Evolutionary conservation across 2,329 filamentous ascomycete genomes (phyloP).

Genomic region (Botryotinia calthae): DNA sequence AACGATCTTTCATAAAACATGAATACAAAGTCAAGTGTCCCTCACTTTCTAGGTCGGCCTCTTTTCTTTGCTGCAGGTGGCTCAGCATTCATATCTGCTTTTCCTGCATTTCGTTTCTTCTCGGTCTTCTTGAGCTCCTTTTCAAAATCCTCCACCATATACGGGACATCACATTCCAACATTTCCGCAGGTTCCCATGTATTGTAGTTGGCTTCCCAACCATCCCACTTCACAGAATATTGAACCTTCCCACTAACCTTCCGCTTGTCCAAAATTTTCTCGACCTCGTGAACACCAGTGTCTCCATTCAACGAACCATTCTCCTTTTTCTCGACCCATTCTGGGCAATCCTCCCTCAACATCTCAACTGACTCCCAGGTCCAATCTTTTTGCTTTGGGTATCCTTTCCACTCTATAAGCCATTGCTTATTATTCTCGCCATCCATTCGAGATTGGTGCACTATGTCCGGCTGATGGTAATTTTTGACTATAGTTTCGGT

Average conservation of each 20-base stretch:
- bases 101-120: not conserved
- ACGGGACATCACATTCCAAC: not conserved
- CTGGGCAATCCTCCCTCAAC: not conserved
- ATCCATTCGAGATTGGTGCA: not conserved
- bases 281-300: not conserved
- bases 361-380: not conserved
- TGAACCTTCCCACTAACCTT: not conserved
- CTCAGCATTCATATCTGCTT: not conserved
- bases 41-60: not conserved
- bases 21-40: not conserved
- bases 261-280: not conserved
- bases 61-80: not conserved
- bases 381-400: not conserved
- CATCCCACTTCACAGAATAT: not conserved
- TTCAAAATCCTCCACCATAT: constrained; percentile 1
- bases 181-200: constrained; percentile 2
- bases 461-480: not conserved
- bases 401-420: constrained; percentile 2
- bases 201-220: not conserved
- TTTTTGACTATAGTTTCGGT: not conserved
- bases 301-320: not conserved
- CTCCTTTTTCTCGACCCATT: not conserved
- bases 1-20: not conserved
- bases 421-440: not conserved
- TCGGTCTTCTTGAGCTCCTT: not conserved